Conservation (phyloP, 768 basidiomycete species). For the Mycena haematopus region DNA sequence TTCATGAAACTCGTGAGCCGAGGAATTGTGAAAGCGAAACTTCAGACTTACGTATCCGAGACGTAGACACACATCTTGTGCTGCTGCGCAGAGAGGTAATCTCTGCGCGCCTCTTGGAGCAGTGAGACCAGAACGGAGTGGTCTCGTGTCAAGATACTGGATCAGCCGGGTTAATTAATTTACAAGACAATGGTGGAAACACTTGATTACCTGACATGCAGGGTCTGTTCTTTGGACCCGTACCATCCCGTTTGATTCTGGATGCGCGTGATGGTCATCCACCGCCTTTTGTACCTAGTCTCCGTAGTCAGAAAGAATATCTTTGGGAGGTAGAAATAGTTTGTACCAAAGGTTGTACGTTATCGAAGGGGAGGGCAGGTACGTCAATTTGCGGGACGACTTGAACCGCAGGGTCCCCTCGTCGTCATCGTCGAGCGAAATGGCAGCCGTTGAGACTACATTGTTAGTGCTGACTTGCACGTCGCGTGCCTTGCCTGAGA, state of each 20-base stretch:
- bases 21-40: neutral
- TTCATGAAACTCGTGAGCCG: neutral
- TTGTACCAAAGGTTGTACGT: constrained; percentile 41
- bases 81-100: constrained; percentile 47
- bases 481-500: constrained; percentile 48
- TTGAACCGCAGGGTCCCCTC: constrained; percentile 23
- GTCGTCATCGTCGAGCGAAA: constrained; percentile 39
- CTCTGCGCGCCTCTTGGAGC: constrained; percentile 47
- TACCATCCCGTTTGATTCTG: constrained; percentile 34
- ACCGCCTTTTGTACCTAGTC: constrained; percentile 40
- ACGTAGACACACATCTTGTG: constrained; percentile 51
- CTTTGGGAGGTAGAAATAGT: too few relatives aligned
- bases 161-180: constrained; percentile 13
- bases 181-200: neutral
- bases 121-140: constrained; percentile 44
- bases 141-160: constrained; percentile 51
- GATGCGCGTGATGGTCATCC: constrained; percentile 33
- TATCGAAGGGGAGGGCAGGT: constrained; percentile 37
- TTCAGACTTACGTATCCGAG: constrained; percentile 40
- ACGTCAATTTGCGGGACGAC: constrained; percentile 36
- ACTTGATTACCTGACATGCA: constrained; percentile 42
- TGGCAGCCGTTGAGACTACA: constrained; percentile 34
- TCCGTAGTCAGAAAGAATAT: too few relatives aligned
- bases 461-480: constrained; percentile 53
- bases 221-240: constrained; percentile 32